Evolutionary conservation across 352 stramenopile genomes (phyloP).

Genomic region (Detonula confervacea): DNA sequence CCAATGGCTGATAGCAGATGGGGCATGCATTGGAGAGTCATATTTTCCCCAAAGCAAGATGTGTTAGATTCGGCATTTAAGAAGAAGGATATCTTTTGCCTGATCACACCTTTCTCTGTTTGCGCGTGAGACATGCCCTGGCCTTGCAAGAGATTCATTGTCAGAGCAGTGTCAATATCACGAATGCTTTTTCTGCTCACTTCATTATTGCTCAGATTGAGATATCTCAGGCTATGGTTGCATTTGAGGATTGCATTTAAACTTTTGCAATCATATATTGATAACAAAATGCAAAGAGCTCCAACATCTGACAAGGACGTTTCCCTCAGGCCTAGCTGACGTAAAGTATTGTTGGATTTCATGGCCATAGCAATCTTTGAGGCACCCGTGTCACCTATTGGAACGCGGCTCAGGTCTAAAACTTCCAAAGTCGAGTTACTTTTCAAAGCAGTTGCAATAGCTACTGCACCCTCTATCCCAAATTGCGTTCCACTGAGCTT

Average conservation of each 20-base stretch:
- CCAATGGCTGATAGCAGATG: conserved; percentile 8
- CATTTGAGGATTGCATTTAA: background rate
- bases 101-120: conserved; percentile 3
- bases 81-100: conserved; percentile 8
- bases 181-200: background rate
- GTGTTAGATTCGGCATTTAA: background rate
- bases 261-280: conserved; percentile 17
- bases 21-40: conserved; percentile 1
- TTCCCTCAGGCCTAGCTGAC: conserved; percentile 7
- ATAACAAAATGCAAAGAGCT: background rate
- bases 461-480: conserved; percentile 2
- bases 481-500: conserved; percentile 14
- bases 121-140: too few species aligned
- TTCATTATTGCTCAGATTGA: conserved; percentile 8
- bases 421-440: conserved; percentile 19
- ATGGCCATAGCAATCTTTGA: conserved; percentile 14
- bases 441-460: background rate
- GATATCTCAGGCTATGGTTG: conserved; percentile 19
- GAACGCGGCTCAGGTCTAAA: conserved; percentile 8
- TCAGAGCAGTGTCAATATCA: background rate
- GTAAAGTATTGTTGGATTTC: conserved; percentile 9
- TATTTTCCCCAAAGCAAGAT: background rate
- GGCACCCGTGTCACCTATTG: conserved; percentile 5
- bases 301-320: conserved; percentile 17
- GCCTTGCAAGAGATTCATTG: conserved; percentile 2